These are phyloP conservation scores for Clarireedia sp. DNA, from an alignment of 2,329 filamentous ascomycete genomes.

Conservation along the genomic window DNA sequence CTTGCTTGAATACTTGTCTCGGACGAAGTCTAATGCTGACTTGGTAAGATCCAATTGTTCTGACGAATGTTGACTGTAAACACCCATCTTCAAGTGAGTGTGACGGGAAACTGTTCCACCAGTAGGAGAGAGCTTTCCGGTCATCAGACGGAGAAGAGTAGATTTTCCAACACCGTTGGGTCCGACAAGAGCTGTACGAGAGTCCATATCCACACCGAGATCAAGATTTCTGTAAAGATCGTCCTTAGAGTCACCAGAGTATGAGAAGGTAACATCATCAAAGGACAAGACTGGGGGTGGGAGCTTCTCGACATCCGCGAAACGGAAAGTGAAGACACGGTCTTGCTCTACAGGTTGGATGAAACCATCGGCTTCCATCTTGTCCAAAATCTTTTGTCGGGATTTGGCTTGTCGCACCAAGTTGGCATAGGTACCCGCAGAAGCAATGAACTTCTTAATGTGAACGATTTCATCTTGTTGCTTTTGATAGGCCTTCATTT, in stretches of 20 bases:
- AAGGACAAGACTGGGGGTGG: slow-evolving; percentile 94
- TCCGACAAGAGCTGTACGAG: slow-evolving; percentile 89
- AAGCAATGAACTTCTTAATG: slow-evolving; percentile 99
- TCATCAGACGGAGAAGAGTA: slow-evolving; percentile 92
- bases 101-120: slow-evolving; percentile 77
- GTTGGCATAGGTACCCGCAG: slow-evolving; percentile 99
- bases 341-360: slow-evolving; percentile 85
- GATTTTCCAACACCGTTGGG: slow-evolving; percentile 99
- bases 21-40: slow-evolving; percentile 93
- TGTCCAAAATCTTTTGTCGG: slow-evolving; percentile 98
- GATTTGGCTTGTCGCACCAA: slow-evolving; percentile 98
- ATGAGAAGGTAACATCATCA: slow-evolving; percentile 96
- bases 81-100: slow-evolving; percentile 95
- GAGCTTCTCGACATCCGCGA: slow-evolving; percentile 98
- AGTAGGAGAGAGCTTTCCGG: slow-evolving; percentile 83
- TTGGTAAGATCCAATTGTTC: slow-evolving; percentile 98
- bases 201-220: slow-evolving; percentile 99
- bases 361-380: slow-evolving; percentile 99
- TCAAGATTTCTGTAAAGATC: slow-evolving; percentile 96
- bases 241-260: slow-evolving; percentile 81
- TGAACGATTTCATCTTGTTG: slow-evolving; percentile 98
- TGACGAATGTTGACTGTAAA: slow-evolving; percentile 97
- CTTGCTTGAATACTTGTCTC: slow-evolving; percentile 84
- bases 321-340: slow-evolving; percentile 92
- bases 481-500: slow-evolving; percentile 98